These are phyloP conservation scores for Cladorrhinum samala DNA, from an alignment of 495 filamentous ascomycete genomes.

Conservation along the genomic window DNA sequence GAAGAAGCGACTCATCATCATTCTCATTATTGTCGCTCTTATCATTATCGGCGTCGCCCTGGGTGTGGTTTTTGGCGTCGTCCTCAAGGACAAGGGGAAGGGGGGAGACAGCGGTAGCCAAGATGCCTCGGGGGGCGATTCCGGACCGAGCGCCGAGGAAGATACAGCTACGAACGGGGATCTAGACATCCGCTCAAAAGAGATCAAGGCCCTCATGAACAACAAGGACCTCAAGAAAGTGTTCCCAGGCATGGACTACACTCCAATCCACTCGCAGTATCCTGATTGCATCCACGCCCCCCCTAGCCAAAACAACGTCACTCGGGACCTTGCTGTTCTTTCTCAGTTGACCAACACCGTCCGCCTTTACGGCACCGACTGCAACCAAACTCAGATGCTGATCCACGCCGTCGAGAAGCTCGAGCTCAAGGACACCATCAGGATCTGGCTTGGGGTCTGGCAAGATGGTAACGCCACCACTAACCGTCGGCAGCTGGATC, in stretches of 20 bases:
- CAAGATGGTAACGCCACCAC: slow-evolving; percentile 79
- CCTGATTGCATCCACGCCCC: slow-evolving; percentile 74
- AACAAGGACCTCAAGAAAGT: slow-evolving; percentile 82
- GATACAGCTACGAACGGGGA: slow-evolving; percentile 57
- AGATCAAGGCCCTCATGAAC: slow-evolving; percentile 77
- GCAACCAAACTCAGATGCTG: slow-evolving; percentile 95
- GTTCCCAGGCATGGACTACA: slow-evolving; percentile 96
- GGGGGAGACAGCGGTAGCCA: slow-evolving; percentile 5
- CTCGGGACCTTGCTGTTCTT: slow-evolving; percentile 82
- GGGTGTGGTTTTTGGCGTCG: slow-evolving; percentile 71
- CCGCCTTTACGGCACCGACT: slow-evolving; percentile 92
- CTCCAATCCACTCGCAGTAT: slow-evolving; percentile 83
- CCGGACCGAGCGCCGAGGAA: slow-evolving; percentile 18
- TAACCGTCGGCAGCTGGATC: slow-evolving; percentile 68
- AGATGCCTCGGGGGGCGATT: slow-evolving; percentile 16
- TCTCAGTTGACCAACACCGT: slow-evolving; percentile 86
- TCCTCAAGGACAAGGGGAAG: slow-evolving; percentile 43
- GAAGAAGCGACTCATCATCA: slow-evolving; percentile 57
- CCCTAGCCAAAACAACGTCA: slow-evolving; percentile 89
- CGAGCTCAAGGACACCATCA: slow-evolving; percentile 63
- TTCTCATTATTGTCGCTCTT: slow-evolving; percentile 53
- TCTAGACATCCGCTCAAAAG: slow-evolving; percentile 62
- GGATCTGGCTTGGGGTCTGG: slow-evolving; percentile 96
- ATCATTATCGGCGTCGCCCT: slow-evolving; percentile 66
- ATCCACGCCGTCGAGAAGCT: slow-evolving; percentile 74